These are phyloP conservation scores for Petunia axillaris DNA, from an alignment of 257 asterid genomes.

Conservation along the genomic window DNA sequence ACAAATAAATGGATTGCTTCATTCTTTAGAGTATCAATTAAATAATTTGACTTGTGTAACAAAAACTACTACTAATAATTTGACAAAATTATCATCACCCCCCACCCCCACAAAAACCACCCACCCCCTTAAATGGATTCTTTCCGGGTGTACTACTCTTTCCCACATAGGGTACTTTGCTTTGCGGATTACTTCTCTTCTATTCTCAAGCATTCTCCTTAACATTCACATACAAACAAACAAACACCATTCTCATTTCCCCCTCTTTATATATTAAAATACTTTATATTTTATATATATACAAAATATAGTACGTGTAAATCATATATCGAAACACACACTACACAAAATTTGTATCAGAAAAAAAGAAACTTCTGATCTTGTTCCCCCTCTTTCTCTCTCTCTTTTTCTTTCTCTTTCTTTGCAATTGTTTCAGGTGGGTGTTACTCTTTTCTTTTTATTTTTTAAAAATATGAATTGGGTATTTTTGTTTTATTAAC, in stretches of 20 bases:
- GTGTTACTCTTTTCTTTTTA: not conserved
- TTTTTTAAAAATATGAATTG: slow-evolving; percentile 1
- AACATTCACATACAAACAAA: slow-evolving; percentile 5
- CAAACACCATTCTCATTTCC: slow-evolving; percentile 27
- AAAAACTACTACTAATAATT: not conserved
- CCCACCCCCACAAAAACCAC: not conserved
- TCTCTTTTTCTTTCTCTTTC: slow-evolving; percentile 3
- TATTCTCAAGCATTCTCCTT: slow-evolving; percentile 22
- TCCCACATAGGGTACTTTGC: slow-evolving; percentile 46
- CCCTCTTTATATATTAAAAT: slow-evolving; percentile 13
- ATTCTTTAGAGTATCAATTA: not conserved
- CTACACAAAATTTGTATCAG: slow-evolving; percentile 27
- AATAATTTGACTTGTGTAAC: not conserved
- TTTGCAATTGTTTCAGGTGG: slow-evolving; percentile 4
- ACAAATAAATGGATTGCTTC: not conserved
- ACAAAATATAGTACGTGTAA: not conserved
- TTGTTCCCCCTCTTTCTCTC: slow-evolving; percentile 33
- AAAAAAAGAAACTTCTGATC: slow-evolving; percentile 41
- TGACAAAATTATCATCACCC: not conserved
- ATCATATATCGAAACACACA: slow-evolving; percentile 25
- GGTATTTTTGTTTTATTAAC: not conserved
- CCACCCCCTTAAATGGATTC: slow-evolving; percentile 46
- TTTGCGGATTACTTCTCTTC: slow-evolving; percentile 37
- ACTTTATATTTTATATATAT: not conserved
- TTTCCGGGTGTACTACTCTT: slow-evolving; percentile 66